Evolutionary conservation across 306 rosid species (phyloP).

Genomic region (Sphenostylis stenocarpa): DNA sequence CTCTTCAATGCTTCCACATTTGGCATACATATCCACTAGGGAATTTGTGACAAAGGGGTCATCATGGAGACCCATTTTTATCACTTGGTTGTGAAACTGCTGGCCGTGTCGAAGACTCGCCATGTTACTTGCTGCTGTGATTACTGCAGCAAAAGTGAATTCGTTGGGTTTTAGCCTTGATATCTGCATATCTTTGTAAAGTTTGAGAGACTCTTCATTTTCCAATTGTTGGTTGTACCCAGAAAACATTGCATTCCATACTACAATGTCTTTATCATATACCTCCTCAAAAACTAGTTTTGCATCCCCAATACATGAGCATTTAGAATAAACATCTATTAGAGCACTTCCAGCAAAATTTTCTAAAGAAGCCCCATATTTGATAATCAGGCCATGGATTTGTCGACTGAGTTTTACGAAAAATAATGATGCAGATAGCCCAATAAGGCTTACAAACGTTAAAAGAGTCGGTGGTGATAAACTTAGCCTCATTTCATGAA

Average conservation of each 20-base stretch:
- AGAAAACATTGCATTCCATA: constrained; percentile 86
- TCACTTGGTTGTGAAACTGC: constrained; percentile 82
- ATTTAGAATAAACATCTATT: constrained; percentile 84
- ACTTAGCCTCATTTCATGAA: constrained; percentile 60
- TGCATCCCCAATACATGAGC: constrained; percentile 66
- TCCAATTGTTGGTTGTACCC: constrained; percentile 62
- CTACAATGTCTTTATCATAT: constrained; percentile 68
- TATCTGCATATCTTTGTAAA: constrained; percentile 53
- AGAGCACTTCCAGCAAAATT: constrained; percentile 80
- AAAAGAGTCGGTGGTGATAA: constrained; percentile 57
- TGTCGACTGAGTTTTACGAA: constrained; percentile 67
- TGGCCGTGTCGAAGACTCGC: constrained; percentile 76
- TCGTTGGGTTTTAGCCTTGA: constrained; percentile 71
- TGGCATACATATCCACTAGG: constrained; percentile 85
- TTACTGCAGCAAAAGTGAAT: constrained; percentile 74
- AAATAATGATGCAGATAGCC: constrained; percentile 63
- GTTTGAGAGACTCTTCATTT: constrained; percentile 75
- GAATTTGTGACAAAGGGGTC: constrained; percentile 75
- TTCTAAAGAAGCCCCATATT: constrained; percentile 69
- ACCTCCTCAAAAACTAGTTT: constrained; percentile 71
- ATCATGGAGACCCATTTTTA: constrained; percentile 64
- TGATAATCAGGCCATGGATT: constrained; percentile 66
- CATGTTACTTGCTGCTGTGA: constrained; percentile 67
- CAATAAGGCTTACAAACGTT: constrained; percentile 85
- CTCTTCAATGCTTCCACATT: constrained; percentile 77